Percentiles rank a stretch among this genome's conserved stretches.
Evolutionary conservation across 345 rosid genomes (phyloP).

Genomic region (Citrus sinensis): DVS_A1.0 CM039163.1:11776001-11776500

Average conservation of each 20-base stretch:
- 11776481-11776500: not conserved
- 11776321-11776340: not conserved
- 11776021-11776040: not conserved
- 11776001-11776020: not conserved
- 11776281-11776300: not conserved
- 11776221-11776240: not conserved
- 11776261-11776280: not conserved
- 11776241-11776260: not conserved
- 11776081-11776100: not conserved
- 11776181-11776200: not conserved
- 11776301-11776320: not conserved
- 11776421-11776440: not conserved
- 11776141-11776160: too few relatives aligned
- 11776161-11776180: not conserved
- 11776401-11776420: too few relatives aligned
- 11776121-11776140: not conserved
- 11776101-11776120: not conserved
- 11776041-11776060: not conserved
- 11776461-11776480: too few relatives aligned
- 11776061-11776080: not conserved
- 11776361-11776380: too few relatives aligned
- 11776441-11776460: not conserved
- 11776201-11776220: not conserved
- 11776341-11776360: not conserved
- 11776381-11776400: not conserved